Conservation (phyloP, 1,284 basidiomycete species). For the Ustilago cynodontis region DNA sequence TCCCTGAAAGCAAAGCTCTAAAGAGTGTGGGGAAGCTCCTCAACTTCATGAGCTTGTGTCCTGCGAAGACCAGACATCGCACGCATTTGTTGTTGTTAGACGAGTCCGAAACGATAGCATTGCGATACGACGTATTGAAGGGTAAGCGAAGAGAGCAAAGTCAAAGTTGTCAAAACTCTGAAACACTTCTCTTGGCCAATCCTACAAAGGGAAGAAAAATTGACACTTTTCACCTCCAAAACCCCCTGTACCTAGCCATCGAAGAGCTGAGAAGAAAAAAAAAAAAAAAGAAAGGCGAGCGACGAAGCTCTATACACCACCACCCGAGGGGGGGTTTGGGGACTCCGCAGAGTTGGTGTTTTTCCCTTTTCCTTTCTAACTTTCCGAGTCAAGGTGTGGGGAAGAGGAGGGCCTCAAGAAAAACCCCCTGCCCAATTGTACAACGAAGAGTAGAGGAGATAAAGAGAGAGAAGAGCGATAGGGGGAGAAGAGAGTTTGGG, state of each 20-base stretch:
- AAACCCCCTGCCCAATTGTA: neutral
- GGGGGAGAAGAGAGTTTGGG: neutral
- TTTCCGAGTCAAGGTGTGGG: neutral
- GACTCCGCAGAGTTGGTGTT: slow-evolving; percentile 7
- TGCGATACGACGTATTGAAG: too few relatives aligned
- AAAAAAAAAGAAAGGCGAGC: slow-evolving; percentile 7
- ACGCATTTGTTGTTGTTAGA: too few relatives aligned
- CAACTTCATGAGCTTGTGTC: too few relatives aligned
- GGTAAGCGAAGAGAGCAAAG: too few relatives aligned
- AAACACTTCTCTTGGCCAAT: too few relatives aligned
- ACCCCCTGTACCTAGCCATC: neutral
- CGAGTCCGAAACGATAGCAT: too few relatives aligned
- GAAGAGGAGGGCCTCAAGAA: neutral
- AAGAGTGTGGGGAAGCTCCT: neutral
- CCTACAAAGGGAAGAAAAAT: too few relatives aligned
- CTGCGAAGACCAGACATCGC: too few relatives aligned
- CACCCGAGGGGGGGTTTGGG: neutral
- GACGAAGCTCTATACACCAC: slow-evolving; percentile 19
- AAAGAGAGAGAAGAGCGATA: neutral
- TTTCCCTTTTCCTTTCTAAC: neutral
- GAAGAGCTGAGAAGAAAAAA: neutral
- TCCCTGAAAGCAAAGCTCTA: too few relatives aligned
- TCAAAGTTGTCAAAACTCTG: too few relatives aligned
- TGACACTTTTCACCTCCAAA: too few relatives aligned
- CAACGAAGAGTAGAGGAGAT: neutral